These are phyloP conservation scores for Coriolopsis trogii DNA, from an alignment of 1,284 basidiomycete genomes.

Conservation along the genomic window DNA sequence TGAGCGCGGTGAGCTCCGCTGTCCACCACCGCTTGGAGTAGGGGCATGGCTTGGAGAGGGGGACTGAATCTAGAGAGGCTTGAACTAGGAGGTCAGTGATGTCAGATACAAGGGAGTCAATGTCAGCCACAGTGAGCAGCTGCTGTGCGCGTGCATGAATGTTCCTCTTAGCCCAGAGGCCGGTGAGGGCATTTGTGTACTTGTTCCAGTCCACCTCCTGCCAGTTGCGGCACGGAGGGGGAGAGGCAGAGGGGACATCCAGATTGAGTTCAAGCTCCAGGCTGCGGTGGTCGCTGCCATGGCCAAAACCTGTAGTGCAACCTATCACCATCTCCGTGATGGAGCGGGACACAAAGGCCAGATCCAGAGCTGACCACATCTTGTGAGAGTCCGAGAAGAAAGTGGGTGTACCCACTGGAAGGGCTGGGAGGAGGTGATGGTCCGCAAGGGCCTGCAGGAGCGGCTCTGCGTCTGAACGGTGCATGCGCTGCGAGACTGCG, in stretches of 20 bases:
- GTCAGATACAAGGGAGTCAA: conserved; percentile 1
- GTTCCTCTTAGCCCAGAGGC: background rate
- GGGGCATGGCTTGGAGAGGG: conserved; percentile 3
- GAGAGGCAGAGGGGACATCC: background rate
- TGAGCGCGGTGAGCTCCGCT: conserved; percentile 1
- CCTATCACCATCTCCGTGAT: background rate
- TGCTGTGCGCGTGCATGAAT: background rate
- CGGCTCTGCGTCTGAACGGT: conserved; percentile 27
- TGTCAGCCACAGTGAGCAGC: background rate
- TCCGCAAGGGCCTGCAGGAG: background rate
- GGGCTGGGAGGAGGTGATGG: background rate
- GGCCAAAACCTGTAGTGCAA: background rate
- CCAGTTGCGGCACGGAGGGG: conserved; percentile 1
- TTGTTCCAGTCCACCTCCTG: background rate
- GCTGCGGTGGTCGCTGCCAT: conserved; percentile 4
- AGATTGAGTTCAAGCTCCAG: background rate
- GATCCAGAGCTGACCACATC: conserved; percentile 10
- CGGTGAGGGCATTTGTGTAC: background rate
- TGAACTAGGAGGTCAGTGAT: background rate
- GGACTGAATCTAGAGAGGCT: background rate
- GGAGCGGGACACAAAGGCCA: background rate
- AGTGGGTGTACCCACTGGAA: background rate
- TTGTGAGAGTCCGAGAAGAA: background rate
- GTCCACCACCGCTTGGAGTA: conserved; percentile 12
- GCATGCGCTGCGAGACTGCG: conserved; percentile 18